phyloP scores from a whole-genome alignment of 345 rosid genomes.

The Heritiera fomes region DNA sequence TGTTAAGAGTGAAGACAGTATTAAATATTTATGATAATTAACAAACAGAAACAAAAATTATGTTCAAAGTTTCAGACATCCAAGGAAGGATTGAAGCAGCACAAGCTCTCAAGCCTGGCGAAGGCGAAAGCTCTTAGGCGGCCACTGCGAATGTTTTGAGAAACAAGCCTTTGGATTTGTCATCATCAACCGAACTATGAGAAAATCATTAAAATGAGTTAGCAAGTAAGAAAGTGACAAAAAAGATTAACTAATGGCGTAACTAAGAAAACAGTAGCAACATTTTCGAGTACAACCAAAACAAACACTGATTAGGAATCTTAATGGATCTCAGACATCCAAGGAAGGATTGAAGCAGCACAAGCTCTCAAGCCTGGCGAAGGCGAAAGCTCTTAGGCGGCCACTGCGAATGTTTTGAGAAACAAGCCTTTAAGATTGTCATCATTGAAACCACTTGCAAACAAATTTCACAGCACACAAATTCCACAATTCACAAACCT shows the following conservation, averaged over 20 bases:
- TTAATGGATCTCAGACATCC: conserved; percentile 16
- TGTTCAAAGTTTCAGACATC: conserved; percentile 30
- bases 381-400: conserved; percentile 61
- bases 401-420: conserved; percentile 71
- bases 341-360: conserved; percentile 41
- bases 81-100: conserved; percentile 40
- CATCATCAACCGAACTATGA: not conserved
- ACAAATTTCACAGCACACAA: not conserved
- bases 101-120: conserved; percentile 46
- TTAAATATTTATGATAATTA: not conserved
- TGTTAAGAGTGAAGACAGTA: not conserved
- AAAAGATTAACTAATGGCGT: not conserved
- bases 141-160: conserved; percentile 69
- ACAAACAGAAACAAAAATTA: not conserved
- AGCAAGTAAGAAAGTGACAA: not conserved
- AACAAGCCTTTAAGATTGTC: conserved; percentile 44
- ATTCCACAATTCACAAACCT: not conserved
- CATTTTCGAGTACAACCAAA: not conserved
- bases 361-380: conserved; percentile 46
- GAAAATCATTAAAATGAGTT: not conserved
- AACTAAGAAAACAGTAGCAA: too few relatives aligned
- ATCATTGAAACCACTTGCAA: not conserved
- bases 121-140: conserved; percentile 55
- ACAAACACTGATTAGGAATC: not conserved
- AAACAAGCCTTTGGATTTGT: conserved; percentile 43